Conservation (phyloP, 2,329 filamentous ascomycete genomes). For the Penicillium vulpinum region DNA sequence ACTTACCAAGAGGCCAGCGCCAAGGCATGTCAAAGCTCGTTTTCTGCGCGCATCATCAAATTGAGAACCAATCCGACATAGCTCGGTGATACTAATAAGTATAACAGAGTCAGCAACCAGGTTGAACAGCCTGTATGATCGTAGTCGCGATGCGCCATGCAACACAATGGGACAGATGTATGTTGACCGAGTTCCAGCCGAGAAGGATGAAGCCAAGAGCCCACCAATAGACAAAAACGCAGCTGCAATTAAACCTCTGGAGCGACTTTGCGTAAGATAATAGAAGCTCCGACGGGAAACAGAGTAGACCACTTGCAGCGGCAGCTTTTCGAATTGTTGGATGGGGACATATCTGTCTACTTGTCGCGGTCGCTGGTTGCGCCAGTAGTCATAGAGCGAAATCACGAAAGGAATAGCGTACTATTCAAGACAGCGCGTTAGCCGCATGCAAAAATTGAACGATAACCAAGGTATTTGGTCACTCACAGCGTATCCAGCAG, state of each 20-base stretch:
- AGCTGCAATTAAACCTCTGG: slow-evolving; percentile 42
- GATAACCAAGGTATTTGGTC: neutral
- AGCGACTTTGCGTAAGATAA: slow-evolving; percentile 34
- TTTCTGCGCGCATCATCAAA: slow-evolving; percentile 26
- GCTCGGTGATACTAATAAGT: slow-evolving; percentile 35
- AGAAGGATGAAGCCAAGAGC: slow-evolving; percentile 37
- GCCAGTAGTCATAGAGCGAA: slow-evolving; percentile 44
- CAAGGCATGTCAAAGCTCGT: slow-evolving; percentile 29
- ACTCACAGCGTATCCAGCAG: slow-evolving; percentile 37
- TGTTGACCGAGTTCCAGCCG: slow-evolving; percentile 44
- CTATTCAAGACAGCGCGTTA: slow-evolving; percentile 27
- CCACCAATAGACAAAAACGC: slow-evolving; percentile 42
- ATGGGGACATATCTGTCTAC: slow-evolving; percentile 23
- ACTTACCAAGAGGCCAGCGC: slow-evolving; percentile 34
- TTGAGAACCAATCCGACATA: slow-evolving; percentile 24
- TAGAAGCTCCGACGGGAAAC: slow-evolving; percentile 34
- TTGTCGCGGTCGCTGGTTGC: slow-evolving; percentile 29
- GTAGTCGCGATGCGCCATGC: slow-evolving; percentile 35
- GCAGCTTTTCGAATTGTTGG: slow-evolving; percentile 18
- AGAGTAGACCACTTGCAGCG: slow-evolving; percentile 19
- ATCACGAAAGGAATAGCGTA: slow-evolving; percentile 43
- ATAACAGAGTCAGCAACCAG: slow-evolving; percentile 46
- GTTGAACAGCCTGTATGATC: slow-evolving; percentile 39
- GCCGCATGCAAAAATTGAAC: neutral
- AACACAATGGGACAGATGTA: slow-evolving; percentile 51